Conservation (phyloP, 2,329 filamentous ascomycete genomes). For the Trichocomaceae sp. region DNA sequence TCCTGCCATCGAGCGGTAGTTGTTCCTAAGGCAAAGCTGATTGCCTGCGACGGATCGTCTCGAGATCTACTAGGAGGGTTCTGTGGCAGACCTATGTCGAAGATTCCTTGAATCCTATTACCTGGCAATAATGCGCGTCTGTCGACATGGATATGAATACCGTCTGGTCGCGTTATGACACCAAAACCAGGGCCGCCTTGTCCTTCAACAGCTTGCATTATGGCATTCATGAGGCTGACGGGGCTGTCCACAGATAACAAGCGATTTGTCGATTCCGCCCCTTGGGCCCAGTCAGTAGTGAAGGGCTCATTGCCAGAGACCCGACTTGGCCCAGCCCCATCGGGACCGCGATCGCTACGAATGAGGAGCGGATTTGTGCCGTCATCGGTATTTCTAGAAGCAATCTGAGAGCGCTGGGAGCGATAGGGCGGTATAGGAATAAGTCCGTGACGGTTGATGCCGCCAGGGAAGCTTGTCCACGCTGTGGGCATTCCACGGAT, state of each 20-base stretch:
- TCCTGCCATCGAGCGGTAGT: slow-evolving; percentile 80
- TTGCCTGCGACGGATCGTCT: slow-evolving; percentile 58
- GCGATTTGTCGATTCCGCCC: slow-evolving; percentile 42
- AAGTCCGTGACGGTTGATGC: slow-evolving; percentile 46
- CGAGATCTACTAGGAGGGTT: slow-evolving; percentile 31
- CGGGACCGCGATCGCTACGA: slow-evolving; percentile 42
- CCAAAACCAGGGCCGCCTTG: slow-evolving; percentile 39
- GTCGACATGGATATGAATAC: slow-evolving; percentile 50
- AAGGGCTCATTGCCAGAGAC: slow-evolving; percentile 35
- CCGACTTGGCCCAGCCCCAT: slow-evolving; percentile 30
- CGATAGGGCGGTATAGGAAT: slow-evolving; percentile 39
- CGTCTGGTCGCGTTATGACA: slow-evolving; percentile 41
- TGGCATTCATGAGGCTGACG: slow-evolving; percentile 52
- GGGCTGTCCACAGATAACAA: slow-evolving; percentile 44
- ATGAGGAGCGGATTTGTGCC: slow-evolving; percentile 81
- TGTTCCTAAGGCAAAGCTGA: slow-evolving; percentile 64
- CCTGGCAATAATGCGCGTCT: slow-evolving; percentile 43
- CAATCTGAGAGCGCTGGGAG: slow-evolving; percentile 38
- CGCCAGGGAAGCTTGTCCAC: slow-evolving; percentile 57
- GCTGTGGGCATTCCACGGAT: slow-evolving; percentile 54
- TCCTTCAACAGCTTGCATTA: slow-evolving; percentile 49
- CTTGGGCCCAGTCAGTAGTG: slow-evolving; percentile 48
- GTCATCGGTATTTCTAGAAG: slow-evolving; percentile 62
- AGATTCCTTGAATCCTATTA: slow-evolving; percentile 48
- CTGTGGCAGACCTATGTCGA: slow-evolving; percentile 29